These are phyloP conservation scores for Boletus vinaceobasis DNA, from an alignment of 768 basidiomycete genomes.

Conservation along the genomic window DNA sequence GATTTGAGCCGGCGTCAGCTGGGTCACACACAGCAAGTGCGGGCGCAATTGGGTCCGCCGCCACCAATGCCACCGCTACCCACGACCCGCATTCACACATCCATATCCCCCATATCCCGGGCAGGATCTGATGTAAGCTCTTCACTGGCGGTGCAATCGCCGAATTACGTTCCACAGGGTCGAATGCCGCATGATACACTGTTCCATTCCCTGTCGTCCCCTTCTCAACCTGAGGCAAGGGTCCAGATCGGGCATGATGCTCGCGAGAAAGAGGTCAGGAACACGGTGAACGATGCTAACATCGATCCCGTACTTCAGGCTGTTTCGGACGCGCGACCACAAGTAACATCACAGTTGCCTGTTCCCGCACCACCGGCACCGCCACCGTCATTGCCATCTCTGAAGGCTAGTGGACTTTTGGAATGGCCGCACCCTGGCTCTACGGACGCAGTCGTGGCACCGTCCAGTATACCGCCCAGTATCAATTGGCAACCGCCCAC, in stretches of 20 bases:
- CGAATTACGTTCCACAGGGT: constrained; percentile 31
- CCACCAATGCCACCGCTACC: constrained; percentile 33
- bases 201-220: constrained; percentile 23
- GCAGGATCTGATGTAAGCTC: constrained; percentile 17
- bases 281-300: constrained; percentile 22
- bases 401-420: constrained; percentile 71
- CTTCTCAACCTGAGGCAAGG: constrained; percentile 19
- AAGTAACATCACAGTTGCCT: constrained; percentile 13
- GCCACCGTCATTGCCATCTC: constrained; percentile 59
- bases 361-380: constrained; percentile 21
- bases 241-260: constrained; percentile 18
- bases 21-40: constrained; percentile 15
- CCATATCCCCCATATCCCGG: constrained; percentile 21
- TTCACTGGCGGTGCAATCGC: constrained; percentile 21
- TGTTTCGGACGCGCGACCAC: constrained; percentile 19
- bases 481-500: constrained; percentile 22
- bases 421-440: constrained; percentile 51
- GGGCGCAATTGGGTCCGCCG: constrained; percentile 12
- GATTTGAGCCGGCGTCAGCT: constrained; percentile 38
- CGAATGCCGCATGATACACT: constrained; percentile 37
- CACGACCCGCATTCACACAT: constrained; percentile 18
- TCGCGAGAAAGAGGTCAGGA: constrained; percentile 28
- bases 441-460: constrained; percentile 19
- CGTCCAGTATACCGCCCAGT: constrained; percentile 9
- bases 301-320: constrained; percentile 33